Conservation (phyloP, 106 monocot genomes). For the Chionographis japonica region DNA sequence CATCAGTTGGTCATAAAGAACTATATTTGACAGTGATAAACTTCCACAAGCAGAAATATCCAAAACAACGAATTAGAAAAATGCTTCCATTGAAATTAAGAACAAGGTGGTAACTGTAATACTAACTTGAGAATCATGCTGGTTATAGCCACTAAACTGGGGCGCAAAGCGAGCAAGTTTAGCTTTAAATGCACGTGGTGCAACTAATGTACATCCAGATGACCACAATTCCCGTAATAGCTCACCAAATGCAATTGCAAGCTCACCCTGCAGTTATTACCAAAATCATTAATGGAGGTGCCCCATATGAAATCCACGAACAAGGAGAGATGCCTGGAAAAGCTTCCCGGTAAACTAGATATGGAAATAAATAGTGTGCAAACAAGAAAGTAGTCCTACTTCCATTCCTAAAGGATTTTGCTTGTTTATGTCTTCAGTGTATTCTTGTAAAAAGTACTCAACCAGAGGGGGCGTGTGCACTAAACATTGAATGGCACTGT, state of each 20-base stretch:
- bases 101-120: background rate
- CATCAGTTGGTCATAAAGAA: too few relatives aligned
- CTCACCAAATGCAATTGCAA: constrained; percentile 74
- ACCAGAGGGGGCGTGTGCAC: constrained; percentile 68
- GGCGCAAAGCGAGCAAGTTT: constrained; percentile 70
- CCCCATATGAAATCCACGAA: background rate
- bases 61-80: too few relatives aligned
- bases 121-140: constrained; percentile 73
- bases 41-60: too few relatives aligned
- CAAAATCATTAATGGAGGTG: background rate
- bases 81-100: too few relatives aligned
- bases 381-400: constrained; percentile 25
- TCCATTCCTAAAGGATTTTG: constrained; percentile 74
- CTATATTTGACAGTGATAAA: too few relatives aligned
- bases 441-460: constrained; percentile 60
- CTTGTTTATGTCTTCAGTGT: constrained; percentile 48
- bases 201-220: constrained; percentile 36
- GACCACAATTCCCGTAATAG: constrained; percentile 61
- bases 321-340: background rate
- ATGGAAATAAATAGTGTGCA: constrained; percentile 6
- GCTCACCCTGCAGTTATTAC: constrained; percentile 42
- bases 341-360: background rate
- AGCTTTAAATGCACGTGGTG: constrained; percentile 60
- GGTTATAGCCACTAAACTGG: constrained; percentile 76
- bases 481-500: constrained; percentile 79